Evolutionary conservation across 1,139 yeast species (phyloP).

Genomic region (Casaregolazyma suthepensis): DNA sequence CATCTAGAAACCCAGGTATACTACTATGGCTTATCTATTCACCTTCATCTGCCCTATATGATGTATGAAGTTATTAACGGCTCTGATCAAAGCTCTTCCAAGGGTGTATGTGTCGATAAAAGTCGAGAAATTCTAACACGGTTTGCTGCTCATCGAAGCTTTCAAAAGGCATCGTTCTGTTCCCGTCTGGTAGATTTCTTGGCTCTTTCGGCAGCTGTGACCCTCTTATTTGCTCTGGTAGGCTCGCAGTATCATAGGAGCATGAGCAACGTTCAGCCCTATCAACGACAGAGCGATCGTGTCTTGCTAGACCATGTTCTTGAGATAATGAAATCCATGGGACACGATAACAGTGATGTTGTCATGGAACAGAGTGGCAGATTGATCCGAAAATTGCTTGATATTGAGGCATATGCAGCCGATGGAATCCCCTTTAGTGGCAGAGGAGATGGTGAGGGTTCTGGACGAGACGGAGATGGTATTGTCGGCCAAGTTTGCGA

Average conservation of each 20-base stretch:
- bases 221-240: background rate
- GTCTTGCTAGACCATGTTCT: background rate
- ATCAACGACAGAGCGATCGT: background rate
- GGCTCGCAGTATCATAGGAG: background rate
- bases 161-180: background rate
- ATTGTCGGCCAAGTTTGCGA: background rate
- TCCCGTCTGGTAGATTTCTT: background rate
- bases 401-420: background rate
- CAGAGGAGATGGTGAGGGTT: background rate
- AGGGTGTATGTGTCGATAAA: background rate
- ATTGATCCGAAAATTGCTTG: background rate
- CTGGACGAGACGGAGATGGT: background rate
- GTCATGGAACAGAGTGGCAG: background rate
- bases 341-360: background rate
- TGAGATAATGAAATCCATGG: background rate
- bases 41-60: background rate
- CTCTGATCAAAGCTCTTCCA: background rate
- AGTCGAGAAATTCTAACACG: background rate
- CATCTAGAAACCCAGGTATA: background rate
- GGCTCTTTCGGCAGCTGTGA: background rate
- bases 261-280: background rate
- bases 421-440: background rate
- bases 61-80: background rate
- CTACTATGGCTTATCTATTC: background rate
- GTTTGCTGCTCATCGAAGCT: background rate